Evolutionary conservation across 495 filamentous ascomycete genomes (phyloP).

Genomic region (Coniosporium apollinis): DNA sequence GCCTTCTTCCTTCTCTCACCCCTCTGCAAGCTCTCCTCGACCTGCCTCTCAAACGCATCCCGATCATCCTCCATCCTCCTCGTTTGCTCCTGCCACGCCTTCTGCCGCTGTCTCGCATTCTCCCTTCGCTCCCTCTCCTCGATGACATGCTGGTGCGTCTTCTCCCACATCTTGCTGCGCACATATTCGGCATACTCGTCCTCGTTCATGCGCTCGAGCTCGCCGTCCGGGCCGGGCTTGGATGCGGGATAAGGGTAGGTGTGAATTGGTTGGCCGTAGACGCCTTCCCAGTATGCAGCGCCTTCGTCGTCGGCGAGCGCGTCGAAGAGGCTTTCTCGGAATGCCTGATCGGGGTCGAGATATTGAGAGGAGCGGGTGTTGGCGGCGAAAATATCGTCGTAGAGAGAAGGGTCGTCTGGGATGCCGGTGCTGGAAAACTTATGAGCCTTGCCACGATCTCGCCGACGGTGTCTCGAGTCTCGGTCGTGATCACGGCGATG

Average conservation of each 20-base stretch:
- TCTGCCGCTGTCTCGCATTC: slow-evolving; percentile 28
- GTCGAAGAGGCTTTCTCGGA: slow-evolving; percentile 93
- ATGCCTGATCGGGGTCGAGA: slow-evolving; percentile 49
- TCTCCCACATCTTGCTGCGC: slow-evolving; percentile 82
- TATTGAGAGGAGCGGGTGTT: slow-evolving; percentile 22
- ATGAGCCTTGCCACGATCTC: too few relatives aligned
- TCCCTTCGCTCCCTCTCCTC: slow-evolving; percentile 45
- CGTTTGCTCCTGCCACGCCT: slow-evolving; percentile 22
- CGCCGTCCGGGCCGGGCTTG: slow-evolving; percentile 28
- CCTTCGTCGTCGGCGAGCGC: slow-evolving; percentile 98
- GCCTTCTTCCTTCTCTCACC: slow-evolving; percentile 31
- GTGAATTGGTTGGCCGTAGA: slow-evolving; percentile 88
- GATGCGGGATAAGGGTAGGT: slow-evolving; percentile 32
- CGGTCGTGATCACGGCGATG: too few relatives aligned
- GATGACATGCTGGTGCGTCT: slow-evolving; percentile 47
- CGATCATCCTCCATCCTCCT: slow-evolving; percentile 4
- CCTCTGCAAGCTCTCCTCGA: slow-evolving; percentile 38
- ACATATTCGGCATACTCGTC: slow-evolving; percentile 82
- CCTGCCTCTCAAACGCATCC: slow-evolving; percentile 8
- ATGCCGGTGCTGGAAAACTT: too few relatives aligned
- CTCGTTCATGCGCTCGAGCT: slow-evolving; percentile 75
- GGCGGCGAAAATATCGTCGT: slow-evolving; percentile 35
- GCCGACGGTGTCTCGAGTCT: too few relatives aligned
- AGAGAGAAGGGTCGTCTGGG: slow-evolving; percentile 27
- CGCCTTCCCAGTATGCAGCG: slow-evolving; percentile 80